Evolutionary conservation across 805 yeast species (phyloP), one percentile per base, ranked within the genome.

Genomic region (Myxozyma kluyveri): DNA sequence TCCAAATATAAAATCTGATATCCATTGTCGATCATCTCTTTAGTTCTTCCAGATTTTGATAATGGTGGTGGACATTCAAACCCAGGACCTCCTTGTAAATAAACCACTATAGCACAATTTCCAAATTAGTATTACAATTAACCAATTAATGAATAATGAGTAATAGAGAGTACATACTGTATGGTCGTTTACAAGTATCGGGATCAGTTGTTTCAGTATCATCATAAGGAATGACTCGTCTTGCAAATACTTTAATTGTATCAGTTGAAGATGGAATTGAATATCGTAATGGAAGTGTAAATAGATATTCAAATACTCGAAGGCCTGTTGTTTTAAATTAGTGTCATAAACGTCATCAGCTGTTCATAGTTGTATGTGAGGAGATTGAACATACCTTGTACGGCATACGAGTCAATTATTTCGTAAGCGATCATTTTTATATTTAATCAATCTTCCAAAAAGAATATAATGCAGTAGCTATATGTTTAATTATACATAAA

Each of bases 1-100:
- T 80, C 85, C 43, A 78, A 65, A 37, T 70, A 73, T 12, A 80
- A 63, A 4, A 77, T 56, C 50, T 56, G 60, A 22, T 37, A 56
- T 0, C 76, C 79, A 35, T 66, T 65, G 12, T 71, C 73, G 7
- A 76, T 35, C 42, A 75, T 63, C 27, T 64, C 68, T 41, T 74
- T 71, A n/a, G 72, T 66, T 43, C 61, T 63, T 1, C 74, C 72
- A 0, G 70, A 59, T 44, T 69, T 68, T 4, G 72, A 51, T 21
- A 67, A 57, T 2, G 79, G 78, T 2, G 71, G 70, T 5, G n/a
- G 27, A 54, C 60, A 56, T 41, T 56, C 60, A 40, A 54, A 56
- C 10, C 60, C 60, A 2, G 60, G 60, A 9, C 60, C 60, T 3
- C 60, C 60, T 31, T 56, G 60, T 4, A 56, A 43, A 43, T 52